Percentiles rank a stretch among this genome's conserved stretches.
Conservation (phyloP, 2,329 filamentous ascomycete species). For the Alternaria brassicae region DNA sequence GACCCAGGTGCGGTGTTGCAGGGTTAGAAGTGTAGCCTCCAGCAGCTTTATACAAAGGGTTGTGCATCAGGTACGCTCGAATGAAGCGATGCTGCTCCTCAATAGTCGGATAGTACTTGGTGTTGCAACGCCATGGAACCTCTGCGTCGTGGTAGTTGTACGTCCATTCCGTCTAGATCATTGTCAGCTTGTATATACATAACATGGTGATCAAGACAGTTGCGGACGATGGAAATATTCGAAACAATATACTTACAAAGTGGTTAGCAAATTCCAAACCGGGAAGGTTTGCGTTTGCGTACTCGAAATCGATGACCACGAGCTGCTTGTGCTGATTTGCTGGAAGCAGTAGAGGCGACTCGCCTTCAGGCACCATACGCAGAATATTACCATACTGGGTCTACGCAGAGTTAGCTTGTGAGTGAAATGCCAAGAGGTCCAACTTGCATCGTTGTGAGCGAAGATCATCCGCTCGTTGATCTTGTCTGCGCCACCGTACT, state of each 20-base stretch:
- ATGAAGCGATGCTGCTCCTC: slow-evolving; percentile 88
- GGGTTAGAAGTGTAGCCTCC: slow-evolving; percentile 61
- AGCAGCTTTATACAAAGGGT: slow-evolving; percentile 67
- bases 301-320: slow-evolving; percentile 98
- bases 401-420: slow-evolving; percentile 55
- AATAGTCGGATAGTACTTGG: slow-evolving; percentile 72
- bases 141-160: slow-evolving; percentile 90
- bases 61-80: slow-evolving; percentile 84
- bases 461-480: slow-evolving; percentile 83
- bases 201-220: background rate
- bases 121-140: slow-evolving; percentile 71
- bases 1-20: slow-evolving; percentile 39
- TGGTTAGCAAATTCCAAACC: slow-evolving; percentile 97
- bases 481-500: slow-evolving; percentile 71
- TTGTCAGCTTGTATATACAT: background rate
- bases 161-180: slow-evolving; percentile 79
- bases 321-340: slow-evolving; percentile 95
- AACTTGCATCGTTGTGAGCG: slow-evolving; percentile 92
- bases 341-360: slow-evolving; percentile 86
- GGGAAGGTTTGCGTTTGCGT: slow-evolving; percentile 85
- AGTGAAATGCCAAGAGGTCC: background rate
- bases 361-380: slow-evolving; percentile 70
- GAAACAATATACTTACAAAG: slow-evolving; percentile 65
- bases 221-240: background rate
- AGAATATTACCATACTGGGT: slow-evolving; percentile 99